A percentile compares a stretch with the other conserved stretches of the same genome.
phyloP scores from a whole-genome alignment of 1,284 basidiomycete species.

The Exobasidium cylindrosporum region DNA sequence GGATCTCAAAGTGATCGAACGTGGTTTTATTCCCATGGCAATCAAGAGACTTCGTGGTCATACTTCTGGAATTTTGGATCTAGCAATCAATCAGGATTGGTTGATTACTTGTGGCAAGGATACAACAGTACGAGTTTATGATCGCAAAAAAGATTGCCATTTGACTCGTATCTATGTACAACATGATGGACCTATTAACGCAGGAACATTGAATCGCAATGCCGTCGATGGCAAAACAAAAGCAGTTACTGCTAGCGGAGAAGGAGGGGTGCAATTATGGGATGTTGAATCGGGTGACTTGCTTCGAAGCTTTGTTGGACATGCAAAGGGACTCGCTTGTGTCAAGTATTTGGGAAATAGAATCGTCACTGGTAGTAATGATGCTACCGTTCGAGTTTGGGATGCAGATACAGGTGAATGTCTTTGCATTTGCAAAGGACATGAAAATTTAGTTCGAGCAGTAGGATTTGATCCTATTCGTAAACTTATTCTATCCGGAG shows the following conservation, averaged over 20 bases:
- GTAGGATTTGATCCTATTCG: conserved; percentile 24
- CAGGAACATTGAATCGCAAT: conserved; percentile 12
- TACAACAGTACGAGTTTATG: conserved; percentile 1
- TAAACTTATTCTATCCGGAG: conserved; percentile 29
- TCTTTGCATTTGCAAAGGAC: conserved; percentile 24
- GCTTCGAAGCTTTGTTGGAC: conserved; percentile 27
- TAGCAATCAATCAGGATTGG: conserved; percentile 27
- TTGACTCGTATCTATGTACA: conserved; percentile 3
- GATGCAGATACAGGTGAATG: conserved; percentile 29
- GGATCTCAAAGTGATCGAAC: conserved; percentile 24
- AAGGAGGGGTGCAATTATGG: conserved; percentile 39
- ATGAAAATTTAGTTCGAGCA: conserved; percentile 33
- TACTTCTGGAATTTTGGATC: neutral
- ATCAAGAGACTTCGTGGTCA: conserved; percentile 4
- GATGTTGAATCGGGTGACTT: conserved; percentile 24
- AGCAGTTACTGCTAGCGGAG: conserved; percentile 36
- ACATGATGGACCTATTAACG: conserved; percentile 13
- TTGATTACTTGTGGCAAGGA: conserved; percentile 25
- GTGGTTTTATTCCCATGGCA: neutral
- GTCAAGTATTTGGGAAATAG: conserved; percentile 27
- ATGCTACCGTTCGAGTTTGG: conserved; percentile 41
- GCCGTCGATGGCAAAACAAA: conserved; percentile 36
- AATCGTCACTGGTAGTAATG: conserved; percentile 37
- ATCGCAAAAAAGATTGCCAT: neutral
- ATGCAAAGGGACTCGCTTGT: conserved; percentile 40